Base-by-base conservation (phyloP, 1,139 yeast genomes). In the Martiniozyma asiatica region DNA sequence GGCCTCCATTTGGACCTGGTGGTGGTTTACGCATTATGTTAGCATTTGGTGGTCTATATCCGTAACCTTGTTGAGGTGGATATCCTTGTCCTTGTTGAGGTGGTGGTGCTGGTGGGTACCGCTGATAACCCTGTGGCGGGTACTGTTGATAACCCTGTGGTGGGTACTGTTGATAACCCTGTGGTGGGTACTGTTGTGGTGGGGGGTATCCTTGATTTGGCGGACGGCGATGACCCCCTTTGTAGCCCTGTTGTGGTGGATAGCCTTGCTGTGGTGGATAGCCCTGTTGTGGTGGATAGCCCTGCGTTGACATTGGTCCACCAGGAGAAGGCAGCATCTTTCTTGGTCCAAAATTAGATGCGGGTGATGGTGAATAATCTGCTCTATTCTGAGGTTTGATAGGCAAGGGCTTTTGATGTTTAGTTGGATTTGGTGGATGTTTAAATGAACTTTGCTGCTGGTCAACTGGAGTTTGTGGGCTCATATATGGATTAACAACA, bases 401-500 rank as follows among this genome's bases (percentile, higher is more conserved):
- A 6, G 18, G 18, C 3, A 20, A 11, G 8, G 28, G 28, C 5
- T 14, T 18, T 11, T 25, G 26, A n/a, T n/a, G n/a, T n/a, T n/a
- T n/a, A n/a, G n/a, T n/a, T n/a, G n/a, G n/a, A n/a, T n/a, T n/a
- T 14, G 38, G 38, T 14, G 37, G 31, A n/a, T n/a, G n/a, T n/a
- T n/a, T n/a, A n/a, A n/a, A n/a, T n/a, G n/a, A n/a, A n/a, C n/a
- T n/a, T 5, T 27, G 10, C 25, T 38, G 42, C 25, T 38, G 42
- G 20, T 32, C 37, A 16, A 31, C 21, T 4, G 43, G 41, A 3
- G 43, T 38, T 11, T 29, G 35, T 4, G 40, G 40, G 12, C 25
- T 27, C 10, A 27, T 8, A 24, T 38, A 36, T 10, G 39, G 40
- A 19, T 38, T 38, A 6, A 27, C 13, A 5, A 29, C 28, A 3